These are phyloP conservation scores for Hemisphaericaspora xylanilytica DNA, from an alignment of 1,139 yeast species.

Conservation along the genomic window DNA sequence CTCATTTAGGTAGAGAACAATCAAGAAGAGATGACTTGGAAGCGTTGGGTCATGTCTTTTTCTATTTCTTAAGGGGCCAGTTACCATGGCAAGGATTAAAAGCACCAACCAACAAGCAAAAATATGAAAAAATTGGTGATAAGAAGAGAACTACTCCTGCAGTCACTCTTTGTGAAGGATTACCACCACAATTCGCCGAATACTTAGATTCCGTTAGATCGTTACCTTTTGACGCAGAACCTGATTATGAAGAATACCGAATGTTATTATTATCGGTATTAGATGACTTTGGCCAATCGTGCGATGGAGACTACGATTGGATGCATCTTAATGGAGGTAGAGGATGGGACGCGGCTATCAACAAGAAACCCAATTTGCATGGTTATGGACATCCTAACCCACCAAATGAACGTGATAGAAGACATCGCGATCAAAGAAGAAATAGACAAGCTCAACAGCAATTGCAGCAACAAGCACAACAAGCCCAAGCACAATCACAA, in stretches of 20 bases:
- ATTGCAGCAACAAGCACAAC: slow-evolving; percentile 23
- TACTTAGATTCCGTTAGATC: slow-evolving; percentile 81
- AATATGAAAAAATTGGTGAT: slow-evolving; percentile 94
- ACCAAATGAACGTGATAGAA: slow-evolving; percentile 53
- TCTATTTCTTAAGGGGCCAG: slow-evolving; percentile 89
- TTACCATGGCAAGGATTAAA: slow-evolving; percentile 98
- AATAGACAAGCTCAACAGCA: slow-evolving; percentile 35
- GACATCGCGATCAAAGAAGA: slow-evolving; percentile 47
- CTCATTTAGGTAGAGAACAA: slow-evolving; percentile 96
- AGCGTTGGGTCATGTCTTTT: slow-evolving; percentile 91
- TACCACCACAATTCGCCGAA: slow-evolving; percentile 84
- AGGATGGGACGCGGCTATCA: slow-evolving; percentile 85
- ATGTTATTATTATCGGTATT: slow-evolving; percentile 73
- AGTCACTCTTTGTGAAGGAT: slow-evolving; percentile 71
- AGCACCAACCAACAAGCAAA: slow-evolving; percentile 96
- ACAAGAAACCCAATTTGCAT: slow-evolving; percentile 85
- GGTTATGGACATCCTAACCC: slow-evolving; percentile 76
- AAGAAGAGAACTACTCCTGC: slow-evolving; percentile 87
- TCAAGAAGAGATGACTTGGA: slow-evolving; percentile 94
- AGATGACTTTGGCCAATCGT: slow-evolving; percentile 65
- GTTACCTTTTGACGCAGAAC: slow-evolving; percentile 87
- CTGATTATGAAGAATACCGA: slow-evolving; percentile 86
- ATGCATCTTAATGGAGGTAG: slow-evolving; percentile 86
- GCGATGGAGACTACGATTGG: slow-evolving; percentile 94
- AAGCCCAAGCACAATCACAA: slow-evolving; percentile 19